Percentiles rank a stretch among this genome's conserved stretches.
phyloP scores from a whole-genome alignment of 2,329 filamentous ascomycete species.

The Cladobotryum mycophilum region DNA sequence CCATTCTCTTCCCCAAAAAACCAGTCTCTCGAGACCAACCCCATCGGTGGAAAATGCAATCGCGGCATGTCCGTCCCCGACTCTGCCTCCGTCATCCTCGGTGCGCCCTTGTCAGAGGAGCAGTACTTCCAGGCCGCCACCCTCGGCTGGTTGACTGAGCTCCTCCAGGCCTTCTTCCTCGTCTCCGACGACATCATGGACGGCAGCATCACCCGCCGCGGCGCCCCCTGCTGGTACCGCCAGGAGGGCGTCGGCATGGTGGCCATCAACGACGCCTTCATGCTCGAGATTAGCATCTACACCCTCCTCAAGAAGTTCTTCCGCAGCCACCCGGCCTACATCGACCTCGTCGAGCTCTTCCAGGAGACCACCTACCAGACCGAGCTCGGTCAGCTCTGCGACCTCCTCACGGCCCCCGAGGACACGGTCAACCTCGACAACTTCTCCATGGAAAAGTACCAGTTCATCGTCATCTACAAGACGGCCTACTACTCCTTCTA shows the following conservation, averaged over 20 bases:
- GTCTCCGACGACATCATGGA: slow-evolving; percentile 99
- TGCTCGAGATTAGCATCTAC: slow-evolving; percentile 90
- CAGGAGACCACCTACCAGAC: slow-evolving; percentile 92
- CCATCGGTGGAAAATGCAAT: slow-evolving; percentile 94
- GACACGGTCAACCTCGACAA: slow-evolving; percentile 88
- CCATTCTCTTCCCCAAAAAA: not conserved
- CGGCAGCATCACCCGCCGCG: slow-evolving; percentile 85
- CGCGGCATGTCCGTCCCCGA: slow-evolving; percentile 97
- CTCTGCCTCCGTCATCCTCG: slow-evolving; percentile 73
- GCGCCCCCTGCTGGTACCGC: slow-evolving; percentile 94
- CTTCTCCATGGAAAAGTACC: slow-evolving; percentile 93
- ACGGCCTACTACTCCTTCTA: slow-evolving; percentile 99
- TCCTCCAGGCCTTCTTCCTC: slow-evolving; percentile 97
- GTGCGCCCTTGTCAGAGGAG: slow-evolving; percentile 62
- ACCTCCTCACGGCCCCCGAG: slow-evolving; percentile 92
- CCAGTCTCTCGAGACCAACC: slow-evolving; percentile 66
- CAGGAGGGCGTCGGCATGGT: slow-evolving; percentile 86
- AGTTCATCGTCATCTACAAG: slow-evolving; percentile 99
- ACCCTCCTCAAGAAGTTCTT: slow-evolving; percentile 90
- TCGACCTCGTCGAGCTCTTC: slow-evolving; percentile 92
- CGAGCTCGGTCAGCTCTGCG: slow-evolving; percentile 89
- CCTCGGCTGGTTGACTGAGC: slow-evolving; percentile 95
- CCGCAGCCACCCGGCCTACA: slow-evolving; percentile 75
- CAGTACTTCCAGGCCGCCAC: slow-evolving; percentile 86
- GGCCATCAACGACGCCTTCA: slow-evolving; percentile 96